phyloP scores from a whole-genome alignment of 108 stramenopile genomes.

The Nitzschia sp. region DNA sequence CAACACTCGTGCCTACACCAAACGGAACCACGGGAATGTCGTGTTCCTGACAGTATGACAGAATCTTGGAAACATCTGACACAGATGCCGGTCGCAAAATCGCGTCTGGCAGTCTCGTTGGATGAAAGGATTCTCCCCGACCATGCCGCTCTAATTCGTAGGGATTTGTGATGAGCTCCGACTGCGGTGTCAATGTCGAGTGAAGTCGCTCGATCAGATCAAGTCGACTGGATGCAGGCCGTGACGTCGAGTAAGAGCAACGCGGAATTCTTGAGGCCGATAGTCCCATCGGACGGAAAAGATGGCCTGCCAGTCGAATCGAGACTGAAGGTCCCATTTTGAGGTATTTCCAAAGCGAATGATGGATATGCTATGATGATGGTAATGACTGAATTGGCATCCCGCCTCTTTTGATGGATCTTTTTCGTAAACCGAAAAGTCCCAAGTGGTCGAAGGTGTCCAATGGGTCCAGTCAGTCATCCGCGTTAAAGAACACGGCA shows the following conservation, averaged over 20 bases:
- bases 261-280: too few species aligned
- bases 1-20: slow-evolving; percentile 92
- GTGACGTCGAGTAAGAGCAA: neutral
- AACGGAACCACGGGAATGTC: slow-evolving; percentile 88
- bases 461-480: too few species aligned
- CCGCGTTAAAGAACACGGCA: too few species aligned
- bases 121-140: slow-evolving; percentile 76
- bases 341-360: too few species aligned
- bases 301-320: too few species aligned
- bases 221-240: neutral
- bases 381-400: too few species aligned
- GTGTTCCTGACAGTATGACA: slow-evolving; percentile 58
- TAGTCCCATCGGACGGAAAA: too few species aligned
- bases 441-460: too few species aligned
- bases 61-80: slow-evolving; percentile 71
- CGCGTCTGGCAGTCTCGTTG: slow-evolving; percentile 67
- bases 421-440: too few species aligned
- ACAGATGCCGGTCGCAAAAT: slow-evolving; percentile 70
- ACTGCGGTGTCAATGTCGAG: slow-evolving; percentile 1
- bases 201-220: neutral
- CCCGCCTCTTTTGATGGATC: too few species aligned
- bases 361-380: too few species aligned
- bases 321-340: too few species aligned
- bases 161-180: slow-evolving; percentile 51
- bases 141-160: slow-evolving; percentile 81